Conservation (phyloP, 1,284 basidiomycete genomes). For the Fomitopsis palustris region DNA sequence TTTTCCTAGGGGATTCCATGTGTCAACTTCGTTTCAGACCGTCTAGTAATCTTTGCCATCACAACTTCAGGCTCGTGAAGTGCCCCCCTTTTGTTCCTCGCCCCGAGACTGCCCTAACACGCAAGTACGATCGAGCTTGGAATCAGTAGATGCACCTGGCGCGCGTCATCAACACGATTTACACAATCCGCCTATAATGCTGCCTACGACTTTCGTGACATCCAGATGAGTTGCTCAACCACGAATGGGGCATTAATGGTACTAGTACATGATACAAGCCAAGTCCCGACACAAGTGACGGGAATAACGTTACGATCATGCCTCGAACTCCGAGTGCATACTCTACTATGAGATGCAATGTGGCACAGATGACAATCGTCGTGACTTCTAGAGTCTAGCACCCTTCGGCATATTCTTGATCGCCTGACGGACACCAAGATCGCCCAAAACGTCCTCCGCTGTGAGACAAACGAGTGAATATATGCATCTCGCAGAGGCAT, state of each 20-base stretch:
- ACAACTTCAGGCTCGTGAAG: conserved; percentile 37
- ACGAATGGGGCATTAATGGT: too few species aligned
- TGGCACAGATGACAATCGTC: neutral
- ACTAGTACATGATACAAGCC: neutral
- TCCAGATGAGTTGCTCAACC: too few species aligned
- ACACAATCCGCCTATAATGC: too few species aligned
- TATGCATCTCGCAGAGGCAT: neutral
- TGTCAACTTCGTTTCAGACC: conserved; percentile 38
- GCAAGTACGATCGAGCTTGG: too few species aligned
- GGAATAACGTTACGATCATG: neutral
- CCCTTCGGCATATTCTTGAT: conserved; percentile 62
- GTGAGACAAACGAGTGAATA: neutral
- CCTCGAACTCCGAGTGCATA: neutral
- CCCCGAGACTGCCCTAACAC: too few species aligned
- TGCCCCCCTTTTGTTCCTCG: neutral
- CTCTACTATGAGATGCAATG: neutral
- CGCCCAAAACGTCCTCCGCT: conserved; percentile 68
- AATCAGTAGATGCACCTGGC: too few species aligned
- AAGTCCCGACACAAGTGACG: neutral
- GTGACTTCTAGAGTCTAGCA: conserved; percentile 40
- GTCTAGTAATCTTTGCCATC: conserved; percentile 47
- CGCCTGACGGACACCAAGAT: conserved; percentile 69
- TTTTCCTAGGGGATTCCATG: conserved; percentile 65
- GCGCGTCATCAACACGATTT: too few species aligned
- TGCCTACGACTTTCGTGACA: too few species aligned